Percentiles rank a stretch among this genome's conserved stretches.
Evolutionary conservation across 768 basidiomycete genomes (phyloP).

Genomic region (Russula brevipes): DNA sequence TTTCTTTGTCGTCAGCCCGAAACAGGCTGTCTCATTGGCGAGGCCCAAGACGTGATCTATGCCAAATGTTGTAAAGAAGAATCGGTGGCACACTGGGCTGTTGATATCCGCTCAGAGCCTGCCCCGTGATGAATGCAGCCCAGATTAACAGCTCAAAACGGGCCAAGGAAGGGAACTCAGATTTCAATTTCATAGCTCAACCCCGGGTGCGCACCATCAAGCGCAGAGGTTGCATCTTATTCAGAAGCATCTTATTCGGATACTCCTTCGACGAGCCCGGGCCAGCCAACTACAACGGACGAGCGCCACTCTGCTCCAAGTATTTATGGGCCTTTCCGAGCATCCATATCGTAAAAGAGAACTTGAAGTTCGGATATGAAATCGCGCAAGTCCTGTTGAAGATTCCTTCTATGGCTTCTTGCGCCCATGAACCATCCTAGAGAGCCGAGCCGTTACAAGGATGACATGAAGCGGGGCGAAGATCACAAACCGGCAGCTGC

Average conservation of each 20-base stretch:
- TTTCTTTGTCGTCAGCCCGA: too few relatives aligned
- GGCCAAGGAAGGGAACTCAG: too few relatives aligned
- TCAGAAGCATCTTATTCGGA: background rate
- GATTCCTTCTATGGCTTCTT: slow-evolving; percentile 90
- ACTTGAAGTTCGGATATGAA: slow-evolving; percentile 90
- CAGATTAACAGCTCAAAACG: too few relatives aligned
- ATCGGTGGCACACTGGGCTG: too few relatives aligned
- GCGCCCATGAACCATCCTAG: slow-evolving; percentile 92
- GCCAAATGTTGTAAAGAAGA: too few relatives aligned
- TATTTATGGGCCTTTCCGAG: slow-evolving; percentile 81
- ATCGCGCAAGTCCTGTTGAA: slow-evolving; percentile 88
- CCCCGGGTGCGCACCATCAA: too few relatives aligned
- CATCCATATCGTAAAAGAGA: slow-evolving; percentile 96
- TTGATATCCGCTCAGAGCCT: too few relatives aligned
- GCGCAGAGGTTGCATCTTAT: too few relatives aligned
- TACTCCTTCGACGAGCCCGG: background rate
- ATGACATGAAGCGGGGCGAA: background rate
- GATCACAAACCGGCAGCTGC: slow-evolving; percentile 62
- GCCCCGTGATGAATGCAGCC: too few relatives aligned
- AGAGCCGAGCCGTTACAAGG: slow-evolving; percentile 19
- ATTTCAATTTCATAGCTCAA: too few relatives aligned
- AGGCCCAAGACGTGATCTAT: too few relatives aligned
- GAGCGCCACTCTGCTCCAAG: slow-evolving; percentile 39
- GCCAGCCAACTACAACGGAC: slow-evolving; percentile 1
- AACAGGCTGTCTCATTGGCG: too few relatives aligned